Conservation (phyloP, 345 rosid species). For the Gossypium sturtianum region DNA sequence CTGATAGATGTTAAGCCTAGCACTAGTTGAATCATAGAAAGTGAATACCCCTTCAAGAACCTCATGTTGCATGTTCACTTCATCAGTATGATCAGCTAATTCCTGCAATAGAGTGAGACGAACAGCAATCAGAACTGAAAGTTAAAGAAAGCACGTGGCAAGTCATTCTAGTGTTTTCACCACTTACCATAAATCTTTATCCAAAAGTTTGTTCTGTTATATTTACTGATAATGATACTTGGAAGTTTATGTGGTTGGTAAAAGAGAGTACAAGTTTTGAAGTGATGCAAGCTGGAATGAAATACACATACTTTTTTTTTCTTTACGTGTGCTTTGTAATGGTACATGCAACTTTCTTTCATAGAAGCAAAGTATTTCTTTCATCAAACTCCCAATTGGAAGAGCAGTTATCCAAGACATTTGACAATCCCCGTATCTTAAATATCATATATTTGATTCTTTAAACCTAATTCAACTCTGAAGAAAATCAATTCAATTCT, state of each 20-base stretch:
- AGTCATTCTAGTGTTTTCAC: neutral
- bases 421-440: neutral
- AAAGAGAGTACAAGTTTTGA: neutral
- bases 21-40: conserved; percentile 74
- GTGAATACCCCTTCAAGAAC: conserved; percentile 76
- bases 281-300: neutral
- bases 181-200: neutral
- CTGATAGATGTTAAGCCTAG: conserved; percentile 86
- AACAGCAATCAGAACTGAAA: neutral
- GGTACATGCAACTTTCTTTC: neutral
- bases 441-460: neutral
- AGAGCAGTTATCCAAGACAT: neutral
- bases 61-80: conserved; percentile 75
- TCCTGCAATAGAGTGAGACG: conserved; percentile 48
- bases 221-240: neutral
- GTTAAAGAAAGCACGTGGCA: neutral
- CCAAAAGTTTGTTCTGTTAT: neutral
- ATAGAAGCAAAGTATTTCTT: neutral
- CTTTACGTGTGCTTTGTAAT: neutral
- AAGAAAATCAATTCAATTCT: neutral
- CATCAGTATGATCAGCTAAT: conserved; percentile 69
- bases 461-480: neutral
- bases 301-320: neutral
- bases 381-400: neutral
- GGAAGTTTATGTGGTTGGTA: neutral